These are phyloP conservation scores for Pythium myriotylum DNA, from an alignment of 352 stramenopile species.

Conservation along the genomic window DNA sequence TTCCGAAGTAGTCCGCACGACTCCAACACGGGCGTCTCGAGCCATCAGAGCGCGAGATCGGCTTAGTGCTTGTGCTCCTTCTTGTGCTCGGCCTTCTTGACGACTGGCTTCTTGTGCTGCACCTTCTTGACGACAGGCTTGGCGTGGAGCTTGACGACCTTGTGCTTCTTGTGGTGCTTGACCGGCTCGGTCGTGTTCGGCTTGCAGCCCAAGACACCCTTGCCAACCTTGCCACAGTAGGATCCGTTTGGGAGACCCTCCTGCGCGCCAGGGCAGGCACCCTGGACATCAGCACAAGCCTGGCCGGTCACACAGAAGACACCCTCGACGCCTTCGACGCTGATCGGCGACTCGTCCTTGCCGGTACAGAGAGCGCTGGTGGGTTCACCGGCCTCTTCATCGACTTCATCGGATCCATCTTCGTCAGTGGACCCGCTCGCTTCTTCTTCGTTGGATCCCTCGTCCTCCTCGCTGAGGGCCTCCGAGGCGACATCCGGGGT, in stretches of 20 bases:
- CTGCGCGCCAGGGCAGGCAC: conserved; percentile 15
- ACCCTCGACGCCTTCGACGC: conserved; percentile 20
- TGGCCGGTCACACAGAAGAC: conserved; percentile 25
- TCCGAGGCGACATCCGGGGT: background rate
- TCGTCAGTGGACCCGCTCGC: background rate
- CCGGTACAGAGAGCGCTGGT: conserved; percentile 5
- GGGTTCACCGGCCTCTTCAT: conserved; percentile 7
- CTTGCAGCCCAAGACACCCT: conserved; percentile 20
- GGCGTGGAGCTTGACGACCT: conserved; percentile 1
- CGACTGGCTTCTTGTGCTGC: conserved; percentile 11
- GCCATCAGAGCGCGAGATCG: no score
- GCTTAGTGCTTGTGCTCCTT: conserved; percentile 7
- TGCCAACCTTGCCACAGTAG: conserved; percentile 18
- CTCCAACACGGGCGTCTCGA: no score
- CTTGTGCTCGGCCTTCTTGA: conserved; percentile 8
- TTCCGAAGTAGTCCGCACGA: no score
- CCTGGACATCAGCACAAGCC: conserved; percentile 14
- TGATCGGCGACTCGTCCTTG: conserved; percentile 20
- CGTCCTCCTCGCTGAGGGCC: background rate
- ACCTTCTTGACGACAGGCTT: conserved; percentile 9
- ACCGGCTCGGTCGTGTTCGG: conserved; percentile 8
- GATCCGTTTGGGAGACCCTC: conserved; percentile 15
- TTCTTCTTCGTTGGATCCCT: background rate
- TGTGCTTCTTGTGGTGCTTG: conserved; percentile 10
- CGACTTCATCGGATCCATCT: background rate